Percentiles rank a stretch among this genome's conserved stretches.
Conservation (phyloP, 1,284 basidiomycete genomes). For the Sporisorium reilianum region DNA sequence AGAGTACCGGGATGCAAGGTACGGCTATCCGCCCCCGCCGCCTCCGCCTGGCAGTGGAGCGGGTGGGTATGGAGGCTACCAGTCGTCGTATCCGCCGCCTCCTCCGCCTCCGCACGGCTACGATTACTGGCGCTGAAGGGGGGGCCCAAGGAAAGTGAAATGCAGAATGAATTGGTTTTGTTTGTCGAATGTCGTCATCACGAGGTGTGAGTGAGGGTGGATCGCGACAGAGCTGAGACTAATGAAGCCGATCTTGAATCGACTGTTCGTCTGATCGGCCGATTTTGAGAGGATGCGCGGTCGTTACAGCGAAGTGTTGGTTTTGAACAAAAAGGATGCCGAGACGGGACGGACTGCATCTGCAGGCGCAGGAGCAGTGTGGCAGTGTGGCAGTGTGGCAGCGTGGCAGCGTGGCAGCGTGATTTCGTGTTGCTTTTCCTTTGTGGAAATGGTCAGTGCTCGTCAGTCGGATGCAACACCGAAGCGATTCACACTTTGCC, state of each 20-base stretch:
- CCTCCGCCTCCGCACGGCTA: slow-evolving; percentile 36
- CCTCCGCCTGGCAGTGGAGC: slow-evolving; percentile 29
- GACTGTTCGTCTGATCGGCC: not conserved
- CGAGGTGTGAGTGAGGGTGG: not conserved
- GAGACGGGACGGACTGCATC: too few species aligned
- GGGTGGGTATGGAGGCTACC: slow-evolving; percentile 33
- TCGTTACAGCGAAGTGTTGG: not conserved
- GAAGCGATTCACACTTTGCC: not conserved
- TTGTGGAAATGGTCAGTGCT: slow-evolving; percentile 8
- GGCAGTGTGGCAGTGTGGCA: too few species aligned
- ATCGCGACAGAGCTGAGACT: not conserved
- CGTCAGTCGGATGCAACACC: slow-evolving; percentile 1
- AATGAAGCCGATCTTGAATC: not conserved
- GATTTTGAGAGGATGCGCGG: not conserved
- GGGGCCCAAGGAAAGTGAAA: not conserved
- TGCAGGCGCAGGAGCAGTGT: too few species aligned
- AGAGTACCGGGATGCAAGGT: slow-evolving; percentile 40
- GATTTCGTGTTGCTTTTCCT: not conserved
- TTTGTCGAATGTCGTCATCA: not conserved
- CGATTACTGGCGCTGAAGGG: slow-evolving; percentile 49
- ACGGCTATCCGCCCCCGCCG: slow-evolving; percentile 40
- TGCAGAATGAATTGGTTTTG: not conserved
- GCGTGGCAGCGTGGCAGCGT: too few species aligned
- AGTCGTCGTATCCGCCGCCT: slow-evolving; percentile 20
- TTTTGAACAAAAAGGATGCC: too few species aligned